Conservation (phyloP, 768 basidiomycete genomes). For the Tricholoma sp. region DNA sequence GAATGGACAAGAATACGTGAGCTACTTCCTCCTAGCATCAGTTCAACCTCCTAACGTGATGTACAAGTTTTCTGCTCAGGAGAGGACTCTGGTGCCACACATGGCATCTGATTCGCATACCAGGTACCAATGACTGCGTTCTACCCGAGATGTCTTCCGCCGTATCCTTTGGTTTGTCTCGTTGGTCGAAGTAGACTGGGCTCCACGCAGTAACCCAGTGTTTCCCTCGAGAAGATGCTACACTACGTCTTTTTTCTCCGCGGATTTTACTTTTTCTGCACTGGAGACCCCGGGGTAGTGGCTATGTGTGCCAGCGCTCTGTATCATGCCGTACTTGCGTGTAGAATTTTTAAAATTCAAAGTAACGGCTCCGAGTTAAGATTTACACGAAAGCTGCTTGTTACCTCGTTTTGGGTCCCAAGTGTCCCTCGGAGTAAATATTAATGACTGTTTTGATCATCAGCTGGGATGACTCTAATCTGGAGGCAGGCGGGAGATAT, state of each 20-base stretch:
- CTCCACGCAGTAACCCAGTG: background rate
- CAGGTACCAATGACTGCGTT: constrained; percentile 34
- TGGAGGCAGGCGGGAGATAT: background rate
- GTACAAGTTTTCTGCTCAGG: constrained; percentile 26
- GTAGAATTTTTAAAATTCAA: background rate
- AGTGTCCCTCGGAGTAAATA: background rate
- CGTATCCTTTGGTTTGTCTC: background rate
- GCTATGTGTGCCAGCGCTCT: background rate
- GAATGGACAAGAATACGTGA: constrained; percentile 63
- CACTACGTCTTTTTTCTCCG: background rate
- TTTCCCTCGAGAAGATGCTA: background rate
- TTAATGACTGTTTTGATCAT: background rate
- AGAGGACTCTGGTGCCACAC: constrained; percentile 33
- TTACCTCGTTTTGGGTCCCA: background rate
- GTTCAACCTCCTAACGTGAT: constrained; percentile 5
- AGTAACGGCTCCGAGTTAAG: background rate
- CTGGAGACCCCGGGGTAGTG: background rate
- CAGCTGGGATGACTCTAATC: background rate
- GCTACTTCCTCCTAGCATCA: constrained; percentile 15
- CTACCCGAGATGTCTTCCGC: background rate
- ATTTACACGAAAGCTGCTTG: background rate
- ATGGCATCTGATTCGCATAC: constrained; percentile 35
- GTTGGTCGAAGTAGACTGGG: background rate
- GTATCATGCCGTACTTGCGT: background rate
- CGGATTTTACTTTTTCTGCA: background rate